Evolutionary conservation across 1,284 basidiomycete species (phyloP).

Genomic region (Ustilago nuda): DNA sequence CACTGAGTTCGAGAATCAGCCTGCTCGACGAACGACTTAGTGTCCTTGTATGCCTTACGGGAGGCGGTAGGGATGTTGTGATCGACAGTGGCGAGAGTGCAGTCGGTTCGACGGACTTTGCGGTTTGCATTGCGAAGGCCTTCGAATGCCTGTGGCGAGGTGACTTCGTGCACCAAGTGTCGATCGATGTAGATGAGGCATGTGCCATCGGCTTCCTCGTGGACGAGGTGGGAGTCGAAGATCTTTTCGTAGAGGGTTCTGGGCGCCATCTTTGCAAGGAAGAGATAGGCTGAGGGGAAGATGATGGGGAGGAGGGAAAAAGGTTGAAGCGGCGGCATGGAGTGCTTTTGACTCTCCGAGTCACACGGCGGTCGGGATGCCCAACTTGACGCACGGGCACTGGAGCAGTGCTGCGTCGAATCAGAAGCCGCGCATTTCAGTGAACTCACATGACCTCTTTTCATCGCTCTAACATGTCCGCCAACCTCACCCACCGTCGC

Average conservation of each 20-base stretch:
- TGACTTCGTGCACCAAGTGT: conserved; percentile 68
- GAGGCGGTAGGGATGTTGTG: conserved; percentile 68
- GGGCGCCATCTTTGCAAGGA: conserved; percentile 38
- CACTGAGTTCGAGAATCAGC: conserved; percentile 66
- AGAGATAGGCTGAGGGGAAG: background rate
- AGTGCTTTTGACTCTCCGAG: conserved; percentile 1
- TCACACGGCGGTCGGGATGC: background rate
- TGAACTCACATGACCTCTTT: too few species aligned
- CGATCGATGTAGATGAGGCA: conserved; percentile 68
- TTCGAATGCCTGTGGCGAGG: conserved; percentile 68
- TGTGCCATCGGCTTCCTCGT: conserved; percentile 64
- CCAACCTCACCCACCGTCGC: too few species aligned
- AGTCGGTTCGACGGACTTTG: conserved; percentile 64
- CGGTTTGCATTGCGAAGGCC: conserved; percentile 64
- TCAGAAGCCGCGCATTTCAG: background rate
- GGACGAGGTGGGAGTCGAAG: conserved; percentile 64
- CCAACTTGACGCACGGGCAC: conserved; percentile 8
- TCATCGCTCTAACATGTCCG: too few species aligned
- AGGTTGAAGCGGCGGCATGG: background rate
- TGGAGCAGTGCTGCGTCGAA: background rate
- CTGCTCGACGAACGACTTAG: conserved; percentile 65
- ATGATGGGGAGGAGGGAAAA: conserved; percentile 13
- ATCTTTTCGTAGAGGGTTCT: conserved; percentile 67
- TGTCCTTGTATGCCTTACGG: conserved; percentile 65
- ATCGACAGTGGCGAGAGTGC: conserved; percentile 68